These are phyloP conservation scores for Quercus suber DNA, from an alignment of 306 rosid genomes.

Conservation along the genomic window DNA sequence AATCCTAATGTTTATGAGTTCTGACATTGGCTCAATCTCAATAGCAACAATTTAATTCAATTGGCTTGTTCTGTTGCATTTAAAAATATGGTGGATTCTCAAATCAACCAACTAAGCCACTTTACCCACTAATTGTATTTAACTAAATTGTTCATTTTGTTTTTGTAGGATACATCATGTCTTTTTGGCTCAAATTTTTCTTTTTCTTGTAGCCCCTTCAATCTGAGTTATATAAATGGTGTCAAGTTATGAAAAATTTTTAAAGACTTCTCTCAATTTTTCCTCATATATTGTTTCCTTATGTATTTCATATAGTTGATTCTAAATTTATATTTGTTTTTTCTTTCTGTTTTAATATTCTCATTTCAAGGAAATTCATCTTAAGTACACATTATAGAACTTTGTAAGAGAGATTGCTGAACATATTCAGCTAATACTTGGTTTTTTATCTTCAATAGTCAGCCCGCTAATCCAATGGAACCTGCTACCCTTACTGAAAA, in stretches of 20 bases:
- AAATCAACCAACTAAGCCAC: neutral
- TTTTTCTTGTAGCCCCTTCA: neutral
- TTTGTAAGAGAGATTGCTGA: neutral
- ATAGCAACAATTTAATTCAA: neutral
- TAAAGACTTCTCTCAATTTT: neutral
- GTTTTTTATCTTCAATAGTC: neutral
- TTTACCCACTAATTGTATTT: neutral
- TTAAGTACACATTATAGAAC: neutral
- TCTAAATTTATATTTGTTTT: neutral
- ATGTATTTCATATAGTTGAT: neutral
- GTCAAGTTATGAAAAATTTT: neutral
- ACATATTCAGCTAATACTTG: neutral
- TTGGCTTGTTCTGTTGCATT: neutral
- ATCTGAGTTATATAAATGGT: neutral
- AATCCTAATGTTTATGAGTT: neutral
- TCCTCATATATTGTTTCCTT: neutral
- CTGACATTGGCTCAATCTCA: neutral
- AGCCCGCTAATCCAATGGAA: neutral
- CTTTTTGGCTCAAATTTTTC: neutral
- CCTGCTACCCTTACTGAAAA: neutral
- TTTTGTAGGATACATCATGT: neutral
- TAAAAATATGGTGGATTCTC: neutral
- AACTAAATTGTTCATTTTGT: neutral
- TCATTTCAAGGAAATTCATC: neutral
- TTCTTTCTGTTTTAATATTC: neutral